phyloP scores from a whole-genome alignment of 305 asterid species.

The Coffea humblotiana region DNA sequence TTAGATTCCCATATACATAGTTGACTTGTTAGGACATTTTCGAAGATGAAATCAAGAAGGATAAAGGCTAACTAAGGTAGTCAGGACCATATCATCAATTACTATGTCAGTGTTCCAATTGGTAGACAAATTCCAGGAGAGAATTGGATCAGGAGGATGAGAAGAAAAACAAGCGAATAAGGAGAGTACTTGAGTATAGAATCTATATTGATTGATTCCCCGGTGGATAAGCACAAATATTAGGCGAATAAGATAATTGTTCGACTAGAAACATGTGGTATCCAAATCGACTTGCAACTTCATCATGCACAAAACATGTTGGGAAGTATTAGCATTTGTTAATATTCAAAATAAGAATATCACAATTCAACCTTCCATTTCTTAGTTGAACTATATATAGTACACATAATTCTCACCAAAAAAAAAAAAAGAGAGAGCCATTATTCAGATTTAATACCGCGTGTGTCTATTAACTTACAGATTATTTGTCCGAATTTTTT shows the following conservation, averaged over 20 bases:
- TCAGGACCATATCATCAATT: not conserved
- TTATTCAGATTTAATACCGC: no score
- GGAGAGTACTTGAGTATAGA: not conserved
- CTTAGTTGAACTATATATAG: no score
- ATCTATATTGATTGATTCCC: not conserved
- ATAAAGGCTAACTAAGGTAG: not conserved
- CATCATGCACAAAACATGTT: not conserved
- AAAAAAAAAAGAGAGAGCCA: no score
- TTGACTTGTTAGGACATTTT: not conserved
- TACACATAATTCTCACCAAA: no score
- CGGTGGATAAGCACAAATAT: conserved; percentile 13
- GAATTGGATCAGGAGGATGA: not conserved
- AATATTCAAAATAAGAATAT: not conserved
- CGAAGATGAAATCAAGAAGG: not conserved
- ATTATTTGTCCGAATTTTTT: no score
- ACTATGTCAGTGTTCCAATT: not conserved
- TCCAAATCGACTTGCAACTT: not conserved
- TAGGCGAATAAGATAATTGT: not conserved
- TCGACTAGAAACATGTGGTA: not conserved
- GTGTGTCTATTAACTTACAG: no score
- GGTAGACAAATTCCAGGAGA: not conserved
- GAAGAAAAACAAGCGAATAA: not conserved
- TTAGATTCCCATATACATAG: not conserved
- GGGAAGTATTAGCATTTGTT: not conserved
- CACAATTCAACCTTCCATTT: no score